phyloP scores from a whole-genome alignment of 1,284 basidiomycete genomes.

The Trametes pubescens region DNA sequence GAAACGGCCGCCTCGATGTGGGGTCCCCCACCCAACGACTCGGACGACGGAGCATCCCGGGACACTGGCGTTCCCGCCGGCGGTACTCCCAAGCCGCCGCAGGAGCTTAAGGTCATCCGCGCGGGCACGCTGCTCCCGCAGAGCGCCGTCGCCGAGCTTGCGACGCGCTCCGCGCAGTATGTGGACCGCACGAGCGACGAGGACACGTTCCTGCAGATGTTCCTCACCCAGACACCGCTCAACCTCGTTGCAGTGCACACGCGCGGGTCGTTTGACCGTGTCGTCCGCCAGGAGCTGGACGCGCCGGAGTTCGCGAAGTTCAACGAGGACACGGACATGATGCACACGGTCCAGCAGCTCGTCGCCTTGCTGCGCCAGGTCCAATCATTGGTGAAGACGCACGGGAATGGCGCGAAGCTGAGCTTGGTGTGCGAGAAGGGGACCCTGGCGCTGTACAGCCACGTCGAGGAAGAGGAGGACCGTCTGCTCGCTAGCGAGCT shows the following conservation, averaged over 20 bases:
- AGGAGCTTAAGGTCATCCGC: slow-evolving; percentile 47
- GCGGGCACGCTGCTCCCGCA: slow-evolving; percentile 53
- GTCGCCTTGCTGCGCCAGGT: slow-evolving; percentile 55
- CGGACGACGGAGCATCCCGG: slow-evolving; percentile 48
- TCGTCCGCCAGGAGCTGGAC: slow-evolving; percentile 51
- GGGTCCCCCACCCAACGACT: slow-evolving; percentile 17
- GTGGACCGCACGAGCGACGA: slow-evolving; percentile 36
- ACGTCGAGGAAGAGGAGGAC: slow-evolving; percentile 14
- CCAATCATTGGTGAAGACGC: slow-evolving; percentile 49
- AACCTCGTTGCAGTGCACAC: slow-evolving; percentile 59
- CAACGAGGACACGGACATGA: slow-evolving; percentile 43
- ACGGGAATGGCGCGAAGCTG: slow-evolving; percentile 53
- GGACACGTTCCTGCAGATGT: slow-evolving; percentile 57
- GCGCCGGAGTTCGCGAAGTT: slow-evolving; percentile 33
- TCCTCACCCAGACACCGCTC: slow-evolving; percentile 62
- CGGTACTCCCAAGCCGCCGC: slow-evolving; percentile 32
- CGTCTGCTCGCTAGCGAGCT: slow-evolving; percentile 14
- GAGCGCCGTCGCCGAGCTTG: slow-evolving; percentile 55
- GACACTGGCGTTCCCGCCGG: slow-evolving; percentile 45
- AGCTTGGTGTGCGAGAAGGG: slow-evolving; percentile 30
- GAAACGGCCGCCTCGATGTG: slow-evolving; percentile 6
- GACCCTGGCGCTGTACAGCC: slow-evolving; percentile 19
- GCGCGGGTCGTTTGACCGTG: slow-evolving; percentile 50
- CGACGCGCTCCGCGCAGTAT: slow-evolving; percentile 49
- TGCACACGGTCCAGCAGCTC: slow-evolving; percentile 44